These are phyloP conservation scores for Reutealis trisperma DNA, from an alignment of 345 rosid species.

Conservation along the genomic window DNA sequence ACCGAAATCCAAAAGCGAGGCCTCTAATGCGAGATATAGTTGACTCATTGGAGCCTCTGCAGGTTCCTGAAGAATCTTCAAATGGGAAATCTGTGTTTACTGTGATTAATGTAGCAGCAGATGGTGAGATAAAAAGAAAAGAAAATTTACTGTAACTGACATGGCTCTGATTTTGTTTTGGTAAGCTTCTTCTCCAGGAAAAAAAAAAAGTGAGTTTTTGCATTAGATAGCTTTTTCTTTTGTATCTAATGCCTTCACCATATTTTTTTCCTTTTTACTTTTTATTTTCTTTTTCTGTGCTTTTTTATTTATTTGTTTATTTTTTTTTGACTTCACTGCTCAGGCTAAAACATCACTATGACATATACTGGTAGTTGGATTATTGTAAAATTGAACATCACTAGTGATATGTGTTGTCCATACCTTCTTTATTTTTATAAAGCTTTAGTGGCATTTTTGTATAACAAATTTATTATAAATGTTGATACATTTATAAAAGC, in stretches of 20 bases:
- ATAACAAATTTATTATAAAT: too few species aligned
- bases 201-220: conserved; percentile 16
- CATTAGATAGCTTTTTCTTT: conserved; percentile 11
- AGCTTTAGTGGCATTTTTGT: too few species aligned
- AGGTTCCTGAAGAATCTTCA: conserved; percentile 46
- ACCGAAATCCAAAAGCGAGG: conserved; percentile 87
- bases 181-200: conserved; percentile 6
- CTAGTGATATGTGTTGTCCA: too few species aligned
- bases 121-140: conserved; percentile 37
- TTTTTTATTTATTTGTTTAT: too few species aligned
- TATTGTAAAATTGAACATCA: too few species aligned
- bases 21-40: conserved; percentile 98
- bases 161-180: not conserved
- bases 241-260: not conserved
- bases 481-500: too few species aligned
- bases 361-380: too few species aligned
- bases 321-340: too few species aligned
- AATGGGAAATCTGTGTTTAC: conserved; percentile 43
- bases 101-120: conserved; percentile 48
- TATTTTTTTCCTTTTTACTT: not conserved
- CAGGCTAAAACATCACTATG: too few species aligned
- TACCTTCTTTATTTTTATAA: too few species aligned
- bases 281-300: too few species aligned
- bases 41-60: conserved; percentile 91
- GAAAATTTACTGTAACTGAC: conserved; percentile 27